phyloP scores from a whole-genome alignment of 352 stramenopile genomes.

The Thraustotheca clavata region DNA sequence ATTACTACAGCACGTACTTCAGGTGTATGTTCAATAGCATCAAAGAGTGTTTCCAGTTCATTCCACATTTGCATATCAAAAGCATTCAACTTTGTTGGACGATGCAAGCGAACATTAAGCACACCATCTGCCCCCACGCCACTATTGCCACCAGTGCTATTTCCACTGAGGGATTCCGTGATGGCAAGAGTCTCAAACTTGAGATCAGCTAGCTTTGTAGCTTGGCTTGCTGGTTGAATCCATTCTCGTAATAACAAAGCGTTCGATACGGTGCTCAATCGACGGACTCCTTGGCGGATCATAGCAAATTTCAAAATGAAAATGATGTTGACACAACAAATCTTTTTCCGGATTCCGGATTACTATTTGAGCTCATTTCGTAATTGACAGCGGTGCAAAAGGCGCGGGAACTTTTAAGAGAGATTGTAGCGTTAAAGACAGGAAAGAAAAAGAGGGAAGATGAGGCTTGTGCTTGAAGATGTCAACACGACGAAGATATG shows the following conservation, averaged over 20 bases:
- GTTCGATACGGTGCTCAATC: neutral
- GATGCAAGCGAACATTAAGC: conserved; percentile 70
- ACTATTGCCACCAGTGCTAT: neutral
- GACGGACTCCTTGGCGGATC: neutral
- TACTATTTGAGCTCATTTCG: no score
- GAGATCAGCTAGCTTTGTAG: conserved; percentile 9
- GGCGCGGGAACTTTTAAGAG: no score
- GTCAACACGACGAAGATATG: no score
- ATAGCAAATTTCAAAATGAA: neutral
- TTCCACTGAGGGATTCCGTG: neutral
- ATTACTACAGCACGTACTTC: conserved; percentile 70
- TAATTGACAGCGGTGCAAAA: no score
- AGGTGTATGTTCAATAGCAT: conserved; percentile 49
- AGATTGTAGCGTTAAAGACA: no score
- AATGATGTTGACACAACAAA: conserved; percentile 4
- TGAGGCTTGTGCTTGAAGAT: no score
- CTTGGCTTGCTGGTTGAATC: neutral
- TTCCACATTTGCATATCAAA: conserved; percentile 89
- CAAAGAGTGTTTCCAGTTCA: conserved; percentile 61
- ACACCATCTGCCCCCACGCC: conserved; percentile 34
- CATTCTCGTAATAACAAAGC: neutral
- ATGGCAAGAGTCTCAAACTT: conserved; percentile 11
- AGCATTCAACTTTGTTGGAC: conserved; percentile 75
- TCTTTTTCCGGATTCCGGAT: no score
- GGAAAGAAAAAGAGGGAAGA: no score